Evolutionary conservation across 73 alveolate genomes (phyloP), one percentile per base, ranked within the genome.

Genomic region (Blepharisma stoltei): DNA sequence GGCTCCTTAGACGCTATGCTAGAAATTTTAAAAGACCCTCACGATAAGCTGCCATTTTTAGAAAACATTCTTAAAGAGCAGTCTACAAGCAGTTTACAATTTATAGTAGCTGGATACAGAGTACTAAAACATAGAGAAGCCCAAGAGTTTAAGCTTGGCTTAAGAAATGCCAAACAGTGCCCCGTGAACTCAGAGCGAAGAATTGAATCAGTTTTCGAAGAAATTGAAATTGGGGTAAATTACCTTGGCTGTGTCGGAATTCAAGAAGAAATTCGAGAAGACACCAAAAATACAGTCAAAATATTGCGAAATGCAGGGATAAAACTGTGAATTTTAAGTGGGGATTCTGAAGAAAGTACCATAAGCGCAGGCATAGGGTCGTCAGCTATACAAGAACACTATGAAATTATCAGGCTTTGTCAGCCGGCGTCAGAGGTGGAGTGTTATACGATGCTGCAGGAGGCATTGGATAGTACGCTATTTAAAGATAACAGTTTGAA

Each of bases 271-370:
- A 25, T 60, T 60, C 23, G 46, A 14, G 49, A n/a, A 14, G 73
- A 60, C 14, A 60, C 73, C 23, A 60, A 60, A 60, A 38, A 60
- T 18, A 60, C 73, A 18, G 73, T 60, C 2, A 38, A 25, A 60
- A 60, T 25, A 1, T 25, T 60, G 11, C 0, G 23, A 60, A n/a
- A 60, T 20, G 73, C 73, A 1, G 73, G 73, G 6, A 60, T 60
- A 60, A 60, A 60, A 5, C 23, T 60, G n/a, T 60, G 73, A 38
- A 38, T 60, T 60, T 11, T 60, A 20, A 60, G 73, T 60, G 73
- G 73, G 23, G 73, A 60, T 60, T 14, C 73, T 60, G 73, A 60
- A 60, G 73, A 60, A 60, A 60, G 73, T 47, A 60, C 73, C 5
- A 14, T 60, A 25, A 60, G 46, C 2, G 73, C 73, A 25, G 73